Evolutionary conservation across 441 rosid genomes (phyloP).

Genomic region (Eugenia klotzschiana): DNA sequence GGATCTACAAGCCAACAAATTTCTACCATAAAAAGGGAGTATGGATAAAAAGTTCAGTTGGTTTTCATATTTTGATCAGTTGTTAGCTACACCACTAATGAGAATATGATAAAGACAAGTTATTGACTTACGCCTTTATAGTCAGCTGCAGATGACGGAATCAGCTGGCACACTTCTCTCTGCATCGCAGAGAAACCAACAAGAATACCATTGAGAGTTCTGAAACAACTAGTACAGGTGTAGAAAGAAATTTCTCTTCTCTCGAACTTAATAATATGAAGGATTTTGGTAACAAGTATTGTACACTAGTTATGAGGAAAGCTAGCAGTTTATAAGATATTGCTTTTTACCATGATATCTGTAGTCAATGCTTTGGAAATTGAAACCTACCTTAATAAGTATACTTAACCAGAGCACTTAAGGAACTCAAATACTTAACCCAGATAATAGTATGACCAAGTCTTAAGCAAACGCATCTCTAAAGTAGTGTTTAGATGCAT

Average conservation of each 20-base stretch:
- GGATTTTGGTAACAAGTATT: not conserved
- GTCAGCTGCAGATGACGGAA: slow-evolving; percentile 52
- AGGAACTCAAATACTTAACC: not conserved
- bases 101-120: not conserved
- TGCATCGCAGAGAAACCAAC: slow-evolving; percentile 22
- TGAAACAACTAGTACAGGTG: not conserved
- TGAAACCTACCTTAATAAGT: not conserved
- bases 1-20: not conserved
- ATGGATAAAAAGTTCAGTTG: not conserved
- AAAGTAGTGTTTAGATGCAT: not conserved
- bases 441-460: not conserved
- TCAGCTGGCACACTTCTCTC: slow-evolving; percentile 87
- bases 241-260: not conserved
- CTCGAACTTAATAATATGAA: not conserved
- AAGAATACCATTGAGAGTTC: not conserved
- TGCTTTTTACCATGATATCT: not conserved
- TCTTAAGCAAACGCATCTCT: not conserved
- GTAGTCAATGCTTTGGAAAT: not conserved
- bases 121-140: slow-evolving; percentile 64
- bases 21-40: not conserved
- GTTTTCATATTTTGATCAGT: not conserved
- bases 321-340: not conserved
- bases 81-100: not conserved
- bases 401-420: not conserved
- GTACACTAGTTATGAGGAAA: not conserved